Conservation (phyloP, 1,284 basidiomycete species). For the Ustilago bromivora region DNA sequence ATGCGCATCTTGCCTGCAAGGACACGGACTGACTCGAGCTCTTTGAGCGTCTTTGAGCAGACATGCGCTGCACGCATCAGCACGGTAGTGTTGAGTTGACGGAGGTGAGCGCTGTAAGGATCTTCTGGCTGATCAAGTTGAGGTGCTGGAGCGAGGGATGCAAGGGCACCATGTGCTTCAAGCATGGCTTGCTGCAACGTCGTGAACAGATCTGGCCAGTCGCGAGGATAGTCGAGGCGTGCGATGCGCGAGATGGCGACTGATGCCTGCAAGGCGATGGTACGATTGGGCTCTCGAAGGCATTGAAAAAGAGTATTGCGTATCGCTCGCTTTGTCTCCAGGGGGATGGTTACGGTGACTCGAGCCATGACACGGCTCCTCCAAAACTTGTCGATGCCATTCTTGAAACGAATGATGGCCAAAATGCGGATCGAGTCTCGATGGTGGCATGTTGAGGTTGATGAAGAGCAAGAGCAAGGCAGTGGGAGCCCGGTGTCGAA, state of each 20-base stretch:
- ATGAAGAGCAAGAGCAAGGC: conserved; percentile 12
- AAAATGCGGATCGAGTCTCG: conserved; percentile 50
- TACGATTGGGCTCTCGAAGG: conserved; percentile 61
- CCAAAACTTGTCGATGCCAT: conserved; percentile 68
- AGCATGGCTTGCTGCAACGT: conserved; percentile 57
- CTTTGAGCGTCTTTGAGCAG: conserved; percentile 62
- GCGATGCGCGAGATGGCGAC: conserved; percentile 64
- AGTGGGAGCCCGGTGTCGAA: conserved; percentile 44
- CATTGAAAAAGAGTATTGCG: conserved; percentile 55
- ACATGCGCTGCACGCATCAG: conserved; percentile 64
- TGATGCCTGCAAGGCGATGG: conserved; percentile 62
- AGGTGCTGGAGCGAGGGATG: conserved; percentile 31
- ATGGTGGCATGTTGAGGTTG: conserved; percentile 23
- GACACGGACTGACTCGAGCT: conserved; percentile 62
- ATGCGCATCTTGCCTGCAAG: conserved; percentile 67
- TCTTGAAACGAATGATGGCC: conserved; percentile 69
- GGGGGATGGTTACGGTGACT: conserved; percentile 55
- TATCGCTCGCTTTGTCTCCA: conserved; percentile 58
- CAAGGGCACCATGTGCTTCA: conserved; percentile 49
- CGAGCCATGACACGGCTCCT: conserved; percentile 59
- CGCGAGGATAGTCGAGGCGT: conserved; percentile 63
- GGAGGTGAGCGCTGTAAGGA: conserved; percentile 18
- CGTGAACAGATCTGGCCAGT: conserved; percentile 65
- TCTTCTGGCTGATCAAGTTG: conserved; percentile 35
- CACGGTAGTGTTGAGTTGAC: conserved; percentile 45